Conservation (phyloP, 2,329 filamentous ascomycete genomes). For the Lizonia empirigonia region DNA sequence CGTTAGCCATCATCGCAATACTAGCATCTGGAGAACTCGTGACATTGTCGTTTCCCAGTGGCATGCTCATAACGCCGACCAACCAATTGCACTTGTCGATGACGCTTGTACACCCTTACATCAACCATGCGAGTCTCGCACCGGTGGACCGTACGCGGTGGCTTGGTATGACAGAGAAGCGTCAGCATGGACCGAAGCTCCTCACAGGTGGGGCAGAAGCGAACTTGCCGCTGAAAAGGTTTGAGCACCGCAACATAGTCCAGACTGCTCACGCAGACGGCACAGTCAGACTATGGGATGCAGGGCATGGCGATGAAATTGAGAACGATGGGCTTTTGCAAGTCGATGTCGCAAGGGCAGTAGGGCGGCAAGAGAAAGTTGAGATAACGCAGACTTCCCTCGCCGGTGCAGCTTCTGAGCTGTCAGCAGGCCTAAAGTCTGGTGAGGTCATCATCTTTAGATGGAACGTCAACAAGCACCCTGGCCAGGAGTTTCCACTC, state of each 20-base stretch:
- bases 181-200: constrained; percentile 77
- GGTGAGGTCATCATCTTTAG: constrained; percentile 89
- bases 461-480: constrained; percentile 81
- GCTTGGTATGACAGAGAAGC: constrained; percentile 87
- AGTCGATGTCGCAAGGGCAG: constrained; percentile 81
- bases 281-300: constrained; percentile 90
- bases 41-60: constrained; percentile 89
- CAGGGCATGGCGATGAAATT: constrained; percentile 88
- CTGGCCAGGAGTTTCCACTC: constrained; percentile 66
- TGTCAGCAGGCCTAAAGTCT: constrained; percentile 77
- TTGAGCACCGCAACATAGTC: constrained; percentile 82
- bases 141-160: constrained; percentile 78
- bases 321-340: constrained; percentile 84
- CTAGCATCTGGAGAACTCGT: constrained; percentile 86
- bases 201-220: constrained; percentile 79
- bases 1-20: constrained; percentile 79
- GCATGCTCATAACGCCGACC: constrained; percentile 87
- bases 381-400: constrained; percentile 81
- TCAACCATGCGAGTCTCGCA: constrained; percentile 73
- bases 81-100: constrained; percentile 90
- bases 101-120: constrained; percentile 88
- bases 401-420: constrained; percentile 78
- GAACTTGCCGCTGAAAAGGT: constrained; percentile 71
- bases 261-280: constrained; percentile 90
- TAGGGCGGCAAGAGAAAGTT: constrained; percentile 78